phyloP scores from a whole-genome alignment of 192 early-diverging fungal species.

The Backusella mclennaniae region DNA sequence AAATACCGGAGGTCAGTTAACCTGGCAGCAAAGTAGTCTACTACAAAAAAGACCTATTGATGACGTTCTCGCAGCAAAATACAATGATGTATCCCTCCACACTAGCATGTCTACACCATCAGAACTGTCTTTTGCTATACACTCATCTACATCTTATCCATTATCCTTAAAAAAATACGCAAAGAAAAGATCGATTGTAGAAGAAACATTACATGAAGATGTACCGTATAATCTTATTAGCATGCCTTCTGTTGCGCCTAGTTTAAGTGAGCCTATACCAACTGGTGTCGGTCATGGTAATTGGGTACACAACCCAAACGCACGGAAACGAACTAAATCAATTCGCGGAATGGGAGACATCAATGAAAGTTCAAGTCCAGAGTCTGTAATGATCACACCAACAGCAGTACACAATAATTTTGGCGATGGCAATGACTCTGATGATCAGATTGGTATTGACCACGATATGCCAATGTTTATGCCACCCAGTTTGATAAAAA shows the following conservation, averaged over 20 bases:
- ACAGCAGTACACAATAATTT: neutral
- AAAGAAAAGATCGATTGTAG: neutral
- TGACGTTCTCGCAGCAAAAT: neutral
- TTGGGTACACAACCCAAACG: neutral
- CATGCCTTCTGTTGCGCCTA: constrained; percentile 10
- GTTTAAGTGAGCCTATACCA: constrained; percentile 12
- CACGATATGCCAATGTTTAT: neutral
- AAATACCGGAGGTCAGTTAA: neutral
- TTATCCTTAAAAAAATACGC: constrained; percentile 6
- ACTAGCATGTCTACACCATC: neutral
- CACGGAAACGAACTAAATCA: constrained; percentile 9
- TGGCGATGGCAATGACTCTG: neutral
- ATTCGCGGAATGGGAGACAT: neutral
- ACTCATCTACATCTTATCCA: neutral
- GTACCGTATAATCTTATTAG: neutral
- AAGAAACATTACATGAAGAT: neutral
- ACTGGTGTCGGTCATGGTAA: neutral
- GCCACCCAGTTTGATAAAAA: neutral
- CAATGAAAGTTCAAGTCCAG: constrained; percentile 4
- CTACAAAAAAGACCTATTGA: neutral
- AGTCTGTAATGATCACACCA: neutral
- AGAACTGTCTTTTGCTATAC: neutral
- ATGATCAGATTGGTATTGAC: neutral
- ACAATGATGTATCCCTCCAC: neutral
- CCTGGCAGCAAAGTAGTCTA: neutral